A percentile compares a stretch with the other conserved stretches of the same genome.
Conservation (phyloP, 495 filamentous ascomycete species). For the Penicillium lividum region DNA sequence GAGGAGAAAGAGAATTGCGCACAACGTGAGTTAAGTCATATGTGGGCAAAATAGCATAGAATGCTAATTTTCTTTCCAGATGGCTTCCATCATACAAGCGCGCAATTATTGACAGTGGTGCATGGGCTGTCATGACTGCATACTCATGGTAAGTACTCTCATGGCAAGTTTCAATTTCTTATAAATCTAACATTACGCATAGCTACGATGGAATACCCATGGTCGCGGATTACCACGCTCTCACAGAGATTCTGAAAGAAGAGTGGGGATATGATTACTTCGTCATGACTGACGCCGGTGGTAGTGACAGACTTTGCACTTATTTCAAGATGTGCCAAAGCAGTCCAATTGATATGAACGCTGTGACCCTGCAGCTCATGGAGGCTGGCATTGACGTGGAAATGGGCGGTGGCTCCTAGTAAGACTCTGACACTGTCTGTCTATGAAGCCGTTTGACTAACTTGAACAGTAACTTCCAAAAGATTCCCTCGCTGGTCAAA, state of each 20-base stretch:
- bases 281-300: constrained; percentile 62
- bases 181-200: background rate
- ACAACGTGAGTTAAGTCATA: constrained; percentile 47
- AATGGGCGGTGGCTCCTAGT: constrained; percentile 72
- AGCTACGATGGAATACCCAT: constrained; percentile 65
- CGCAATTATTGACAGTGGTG: constrained; percentile 67
- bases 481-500: constrained; percentile 62
- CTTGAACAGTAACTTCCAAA: constrained; percentile 54
- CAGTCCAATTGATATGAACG: constrained; percentile 59
- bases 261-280: constrained; percentile 73
- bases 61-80: constrained; percentile 16
- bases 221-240: constrained; percentile 58
- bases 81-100: constrained; percentile 67
- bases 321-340: constrained; percentile 61
- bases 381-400: constrained; percentile 72
- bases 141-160: constrained; percentile 55
- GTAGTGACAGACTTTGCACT: constrained; percentile 63
- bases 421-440: constrained; percentile 4
- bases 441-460: constrained; percentile 8
- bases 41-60: background rate
- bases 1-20: constrained; percentile 65
- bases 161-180: background rate
- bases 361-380: constrained; percentile 56
- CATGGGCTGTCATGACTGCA: constrained; percentile 65
- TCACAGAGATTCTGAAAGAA: constrained; percentile 65